Evolutionary conservation across 208 protist genomes (phyloP), one percentile per base, ranked within the genome.

Genomic region (Crithidia expoeki): DNA sequence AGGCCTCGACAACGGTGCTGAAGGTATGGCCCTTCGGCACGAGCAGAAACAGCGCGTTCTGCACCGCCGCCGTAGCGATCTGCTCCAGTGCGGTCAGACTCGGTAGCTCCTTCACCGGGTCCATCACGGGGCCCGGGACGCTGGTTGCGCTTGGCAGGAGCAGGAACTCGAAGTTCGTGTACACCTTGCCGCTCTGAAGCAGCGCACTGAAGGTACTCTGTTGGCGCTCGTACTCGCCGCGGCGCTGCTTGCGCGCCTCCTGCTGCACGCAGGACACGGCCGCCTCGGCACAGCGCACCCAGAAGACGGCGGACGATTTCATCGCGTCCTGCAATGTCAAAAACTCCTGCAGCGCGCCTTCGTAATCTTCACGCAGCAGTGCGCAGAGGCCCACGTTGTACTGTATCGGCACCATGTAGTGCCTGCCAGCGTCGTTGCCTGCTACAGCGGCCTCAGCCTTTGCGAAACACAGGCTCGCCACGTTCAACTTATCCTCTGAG

Each of bases 341-440:
- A 59, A 96, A 85, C 71, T 86, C 73, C 25, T 80, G 56, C 56
- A 94, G 82, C 28, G 92, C 92, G 27, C 79, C 84, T 14, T 89
- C 83, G 72, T 87, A 88, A 70, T 94, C 86, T 46, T 84, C 86
- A 44, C 86, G 84, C 17, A 94, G 74, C 47, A 95, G 73, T n/a
- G 84, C 86, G 68, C 89, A 96, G 40, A 96, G 80, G 4, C 81
- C 92, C 28, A 85, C 77, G 74, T 96, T 96, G 84, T 95, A 96
- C 25, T 80, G 71, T 42, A 96, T 83, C 14, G 85, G 74, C 0
- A 72, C 64, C n/a, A 80, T 72, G 36, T 81, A 52, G 56, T 83
- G 70, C 38, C 79, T 62, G 12, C 65, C 44, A 49, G 81, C 72
- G 17, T 67, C 38, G 50, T 71, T 61, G 52, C 84, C 67, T 32